Evolutionary conservation across 2,329 filamentous ascomycete species (phyloP).

Genomic region (Trichoderma atrobrunneum): DNA sequence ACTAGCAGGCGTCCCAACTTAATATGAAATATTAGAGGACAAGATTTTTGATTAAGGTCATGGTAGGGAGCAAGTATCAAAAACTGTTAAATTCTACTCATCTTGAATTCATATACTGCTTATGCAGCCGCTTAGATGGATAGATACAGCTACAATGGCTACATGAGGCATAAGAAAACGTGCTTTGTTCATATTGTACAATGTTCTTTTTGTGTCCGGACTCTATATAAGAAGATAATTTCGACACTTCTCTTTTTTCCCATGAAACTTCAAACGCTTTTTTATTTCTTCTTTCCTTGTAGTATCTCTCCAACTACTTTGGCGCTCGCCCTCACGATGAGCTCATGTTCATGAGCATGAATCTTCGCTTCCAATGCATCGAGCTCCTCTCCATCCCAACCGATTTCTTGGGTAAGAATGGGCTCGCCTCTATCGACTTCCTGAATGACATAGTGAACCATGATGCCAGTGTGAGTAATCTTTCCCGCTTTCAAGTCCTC

Average conservation of each 20-base stretch:
- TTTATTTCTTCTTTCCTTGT: neutral
- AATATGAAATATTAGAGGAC: too few species aligned
- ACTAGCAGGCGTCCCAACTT: too few species aligned
- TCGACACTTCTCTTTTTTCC: neutral
- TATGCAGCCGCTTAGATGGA: too few species aligned
- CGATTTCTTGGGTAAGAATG: constrained; percentile 61
- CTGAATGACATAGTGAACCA: constrained; percentile 81
- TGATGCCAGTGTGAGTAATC: constrained; percentile 74
- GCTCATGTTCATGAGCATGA: constrained; percentile 70
- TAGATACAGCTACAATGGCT: neutral
- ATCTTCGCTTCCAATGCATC: constrained; percentile 68
- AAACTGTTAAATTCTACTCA: too few species aligned
- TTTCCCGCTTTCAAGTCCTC: constrained; percentile 64
- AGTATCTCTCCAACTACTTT: constrained; percentile 44
- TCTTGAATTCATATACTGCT: too few species aligned
- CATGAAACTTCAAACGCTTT: neutral
- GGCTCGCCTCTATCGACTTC: constrained; percentile 21
- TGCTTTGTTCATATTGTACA: neutral
- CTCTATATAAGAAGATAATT: neutral
- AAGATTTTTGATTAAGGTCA: too few species aligned
- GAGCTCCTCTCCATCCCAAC: constrained; percentile 61
- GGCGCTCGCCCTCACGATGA: constrained; percentile 73
- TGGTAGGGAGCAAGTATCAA: too few species aligned
- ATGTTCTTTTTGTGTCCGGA: neutral
- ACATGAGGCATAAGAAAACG: neutral